phyloP scores from a whole-genome alignment of 192 early-diverging fungal genomes.

The Mortierella claussenii region DNA sequence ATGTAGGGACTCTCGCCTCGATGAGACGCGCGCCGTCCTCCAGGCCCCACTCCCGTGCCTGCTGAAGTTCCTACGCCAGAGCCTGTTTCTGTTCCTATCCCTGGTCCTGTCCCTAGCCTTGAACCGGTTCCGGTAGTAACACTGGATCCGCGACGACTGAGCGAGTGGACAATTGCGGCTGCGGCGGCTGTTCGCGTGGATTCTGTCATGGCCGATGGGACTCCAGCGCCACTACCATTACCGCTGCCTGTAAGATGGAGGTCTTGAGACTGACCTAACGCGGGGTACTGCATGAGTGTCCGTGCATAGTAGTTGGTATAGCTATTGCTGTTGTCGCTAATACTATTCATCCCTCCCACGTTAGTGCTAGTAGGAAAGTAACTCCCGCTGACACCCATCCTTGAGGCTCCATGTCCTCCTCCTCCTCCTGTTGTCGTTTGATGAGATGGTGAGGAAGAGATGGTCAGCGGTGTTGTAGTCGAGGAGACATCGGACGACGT shows the following conservation, averaged over 20 bases:
- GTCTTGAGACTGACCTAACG: background rate
- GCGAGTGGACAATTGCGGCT: conserved; percentile 23
- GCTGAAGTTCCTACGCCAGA: too few species aligned
- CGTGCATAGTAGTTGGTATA: background rate
- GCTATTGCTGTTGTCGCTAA: background rate
- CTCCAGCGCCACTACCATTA: background rate
- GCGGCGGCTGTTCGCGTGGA: conserved; percentile 32
- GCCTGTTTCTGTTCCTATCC: too few species aligned
- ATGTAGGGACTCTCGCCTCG: conserved; percentile 44
- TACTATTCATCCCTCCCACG: too few species aligned
- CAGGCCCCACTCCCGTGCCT: too few species aligned
- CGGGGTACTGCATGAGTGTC: background rate
- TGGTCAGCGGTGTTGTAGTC: too few species aligned
- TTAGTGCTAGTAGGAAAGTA: too few species aligned
- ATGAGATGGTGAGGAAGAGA: too few species aligned
- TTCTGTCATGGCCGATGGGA: conserved; percentile 11
- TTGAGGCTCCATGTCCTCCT: background rate
- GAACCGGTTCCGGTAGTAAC: too few species aligned
- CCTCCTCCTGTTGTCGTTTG: too few species aligned
- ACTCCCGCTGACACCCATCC: too few species aligned
- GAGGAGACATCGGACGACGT: conserved; percentile 10
- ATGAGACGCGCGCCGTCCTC: background rate
- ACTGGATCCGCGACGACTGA: background rate
- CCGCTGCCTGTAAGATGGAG: background rate
- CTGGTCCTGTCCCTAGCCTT: too few species aligned